A percentile compares a stretch with the other conserved stretches of the same genome.
Conservation (phyloP, 1,284 basidiomycete genomes). For the Apiotrichum brassicae region DNA sequence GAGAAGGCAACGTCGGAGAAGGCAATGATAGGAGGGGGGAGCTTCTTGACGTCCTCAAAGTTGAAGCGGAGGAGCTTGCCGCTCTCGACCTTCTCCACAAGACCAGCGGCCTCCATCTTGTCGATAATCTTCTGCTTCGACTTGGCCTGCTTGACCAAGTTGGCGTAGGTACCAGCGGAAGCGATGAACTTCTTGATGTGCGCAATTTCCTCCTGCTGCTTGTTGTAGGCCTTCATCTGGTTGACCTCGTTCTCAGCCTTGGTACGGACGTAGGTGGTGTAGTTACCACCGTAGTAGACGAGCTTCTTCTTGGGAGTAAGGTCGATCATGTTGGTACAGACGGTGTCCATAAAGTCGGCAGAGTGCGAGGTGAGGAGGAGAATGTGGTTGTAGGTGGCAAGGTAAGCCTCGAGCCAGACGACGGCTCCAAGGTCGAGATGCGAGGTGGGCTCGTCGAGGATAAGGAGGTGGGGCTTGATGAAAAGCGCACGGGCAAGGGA, state of each 20-base stretch:
- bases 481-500: conserved; percentile 93
- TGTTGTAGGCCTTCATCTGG: conserved; percentile 97
- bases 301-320: conserved; percentile 60
- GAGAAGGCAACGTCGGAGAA: conserved; percentile 93
- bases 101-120: conserved; percentile 99
- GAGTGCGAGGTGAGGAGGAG: conserved; percentile 78
- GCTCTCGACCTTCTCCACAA: conserved; percentile 80
- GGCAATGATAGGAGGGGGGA: conserved; percentile 95
- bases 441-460: conserved; percentile 69
- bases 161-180: conserved; percentile 97
- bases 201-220: conserved; percentile 96
- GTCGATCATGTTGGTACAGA: conserved; percentile 98
- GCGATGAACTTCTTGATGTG: conserved; percentile 98
- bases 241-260: conserved; percentile 97
- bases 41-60: conserved; percentile 89
- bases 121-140: conserved; percentile 99
- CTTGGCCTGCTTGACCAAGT: conserved; percentile 96
- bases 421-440: conserved; percentile 89
- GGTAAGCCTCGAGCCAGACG: conserved; percentile 97
- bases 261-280: conserved; percentile 91
- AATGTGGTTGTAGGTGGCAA: conserved; percentile 97
- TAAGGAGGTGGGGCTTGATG: conserved; percentile 88
- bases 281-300: conserved; percentile 93
- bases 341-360: conserved; percentile 95
- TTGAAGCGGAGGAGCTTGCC: conserved; percentile 77